Evolutionary conservation across 1,284 basidiomycete species (phyloP), one percentile per base, ranked within the genome.

Genomic region (Tylopilus sp.): DNA sequence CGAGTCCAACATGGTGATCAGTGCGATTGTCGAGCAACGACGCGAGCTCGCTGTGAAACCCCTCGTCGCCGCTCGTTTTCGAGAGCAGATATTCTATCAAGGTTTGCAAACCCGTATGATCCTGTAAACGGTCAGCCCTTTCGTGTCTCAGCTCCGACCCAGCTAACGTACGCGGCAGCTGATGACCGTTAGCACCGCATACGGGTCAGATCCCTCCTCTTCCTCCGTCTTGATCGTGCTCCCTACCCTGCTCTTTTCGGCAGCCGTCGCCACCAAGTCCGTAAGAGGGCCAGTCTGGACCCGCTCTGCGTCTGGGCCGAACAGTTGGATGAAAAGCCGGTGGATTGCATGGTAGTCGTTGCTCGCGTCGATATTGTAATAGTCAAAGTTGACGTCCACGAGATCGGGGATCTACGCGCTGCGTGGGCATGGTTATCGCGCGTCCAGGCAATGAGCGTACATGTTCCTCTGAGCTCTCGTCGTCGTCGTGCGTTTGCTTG

Each of bases 211-310:
- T 1, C 85, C 89, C 60, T 92, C 89, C 45, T 79, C 78, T 9
- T 92, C 92, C 61, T 96, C 92, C 15, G 88, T 91, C 72, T 97
- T 97, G 62, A 97, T 84, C 1, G 90, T 92, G 26, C 88, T 89
- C n/a, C 93, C 93, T 8, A 92, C 79, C 0, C 63, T 64, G 29
- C 46, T 62, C 45, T 63, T 53, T 4, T 80, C 76, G 1, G 86
- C 81, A 57, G 89, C 85, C 1, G 74, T 71, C 16, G 93, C 70
- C 15, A 96, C 81, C 23, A 94, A 74, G 49, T 94, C 88, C 0
- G 87, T 79, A 3, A 97, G 77, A 4, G 85, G 82, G 50, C 86
- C 77, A 0, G 88, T 70, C 55, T 86, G 74, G 41, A 97, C 73
- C 4, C 73, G 61, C 44, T 89, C 81, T 0, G 89, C 82, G 66